phyloP scores from a whole-genome alignment of 2,329 filamentous ascomycete genomes.

The Penicillium sp. region DNA sequence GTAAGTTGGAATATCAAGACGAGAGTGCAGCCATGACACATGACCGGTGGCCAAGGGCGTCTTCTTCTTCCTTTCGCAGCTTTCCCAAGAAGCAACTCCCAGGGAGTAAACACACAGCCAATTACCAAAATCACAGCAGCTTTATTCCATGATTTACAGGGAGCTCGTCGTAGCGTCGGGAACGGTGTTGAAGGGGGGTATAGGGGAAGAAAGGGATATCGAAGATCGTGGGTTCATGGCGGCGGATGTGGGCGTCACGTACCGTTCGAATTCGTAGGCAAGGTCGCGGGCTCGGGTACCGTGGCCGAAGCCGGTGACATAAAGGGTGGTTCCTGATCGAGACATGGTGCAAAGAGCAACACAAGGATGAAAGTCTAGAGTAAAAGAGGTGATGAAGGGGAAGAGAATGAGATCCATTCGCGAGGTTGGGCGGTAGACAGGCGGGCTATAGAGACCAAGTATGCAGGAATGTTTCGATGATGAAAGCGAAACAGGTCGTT shows the following conservation, averaged over 20 bases:
- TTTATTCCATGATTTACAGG: slow-evolving; percentile 3
- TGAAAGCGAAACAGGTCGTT: slow-evolving; percentile 9
- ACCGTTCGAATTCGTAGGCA: slow-evolving; percentile 99
- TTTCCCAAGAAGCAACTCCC: neutral
- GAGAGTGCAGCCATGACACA: slow-evolving; percentile 16
- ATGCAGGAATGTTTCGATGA: slow-evolving; percentile 11
- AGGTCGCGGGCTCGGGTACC: slow-evolving; percentile 98
- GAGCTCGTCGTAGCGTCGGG: slow-evolving; percentile 26
- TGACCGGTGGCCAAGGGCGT: slow-evolving; percentile 4
- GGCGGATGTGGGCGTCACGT: slow-evolving; percentile 63
- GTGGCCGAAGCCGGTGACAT: slow-evolving; percentile 99
- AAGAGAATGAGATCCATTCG: neutral
- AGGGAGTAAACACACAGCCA: neutral
- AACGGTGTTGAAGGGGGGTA: slow-evolving; percentile 33
- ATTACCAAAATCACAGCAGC: neutral
- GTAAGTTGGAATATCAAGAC: slow-evolving; percentile 5
- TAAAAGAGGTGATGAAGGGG: slow-evolving; percentile 1
- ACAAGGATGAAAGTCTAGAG: slow-evolving; percentile 2
- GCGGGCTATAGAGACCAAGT: neutral
- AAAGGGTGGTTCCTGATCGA: slow-evolving; percentile 89
- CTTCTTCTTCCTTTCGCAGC: neutral
- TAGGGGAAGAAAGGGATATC: slow-evolving; percentile 29
- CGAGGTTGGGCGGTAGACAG: neutral
- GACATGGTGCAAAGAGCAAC: slow-evolving; percentile 63
- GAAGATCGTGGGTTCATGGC: slow-evolving; percentile 40